Base-by-base conservation (phyloP, 805 yeast genomes). In the Candida maesae region DNA sequence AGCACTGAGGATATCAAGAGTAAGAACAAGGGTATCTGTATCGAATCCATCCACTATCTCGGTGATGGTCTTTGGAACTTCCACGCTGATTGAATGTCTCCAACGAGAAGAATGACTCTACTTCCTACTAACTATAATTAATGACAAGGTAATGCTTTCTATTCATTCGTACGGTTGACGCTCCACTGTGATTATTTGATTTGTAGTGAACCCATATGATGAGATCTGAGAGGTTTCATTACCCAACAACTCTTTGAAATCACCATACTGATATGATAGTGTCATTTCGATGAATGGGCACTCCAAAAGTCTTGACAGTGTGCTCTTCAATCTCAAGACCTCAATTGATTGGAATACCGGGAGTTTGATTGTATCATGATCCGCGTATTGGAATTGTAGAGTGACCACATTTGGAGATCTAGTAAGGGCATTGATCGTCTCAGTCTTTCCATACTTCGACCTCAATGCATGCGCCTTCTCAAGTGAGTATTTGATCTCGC, bases 61-160 rank as follows among this genome's bases (percentile, higher is more conserved):
- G 96, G 96, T 34, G 98, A 90, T 64, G 95, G 96, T 5, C 69
- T 90, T 52, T 85, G 93, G 93, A 68, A 70, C 47, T 75, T 80
- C 53, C 64, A 67, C 31, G 71, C 74, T 35, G 80, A 74, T 37
- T 71, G 56, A 50, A 27, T 26, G 14, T 8, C n/a, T 25, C n/a
- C n/a, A n/a, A n/a, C n/a, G n/a, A n/a, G n/a, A n/a, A n/a, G n/a
- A n/a, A n/a, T n/a, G n/a, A n/a, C n/a, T 25, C n/a, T 25, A 25
- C n/a, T 25, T 25, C n/a, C 28, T 25, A 13, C 28, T 8, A 25
- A n/a, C 12, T 25, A 25, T 25, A 25, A 25, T 18, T 33, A 29
- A 31, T 20, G 29, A 41, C 30, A 21, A 39, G 39, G 36, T 18
- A 39, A 36, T 29, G 23, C 16, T 15, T 32, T 25, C 13, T 17